Evolutionary conservation across 192 early-diverging fungal species (phyloP).

Genomic region (Nowakowskiella sp.): DNA sequence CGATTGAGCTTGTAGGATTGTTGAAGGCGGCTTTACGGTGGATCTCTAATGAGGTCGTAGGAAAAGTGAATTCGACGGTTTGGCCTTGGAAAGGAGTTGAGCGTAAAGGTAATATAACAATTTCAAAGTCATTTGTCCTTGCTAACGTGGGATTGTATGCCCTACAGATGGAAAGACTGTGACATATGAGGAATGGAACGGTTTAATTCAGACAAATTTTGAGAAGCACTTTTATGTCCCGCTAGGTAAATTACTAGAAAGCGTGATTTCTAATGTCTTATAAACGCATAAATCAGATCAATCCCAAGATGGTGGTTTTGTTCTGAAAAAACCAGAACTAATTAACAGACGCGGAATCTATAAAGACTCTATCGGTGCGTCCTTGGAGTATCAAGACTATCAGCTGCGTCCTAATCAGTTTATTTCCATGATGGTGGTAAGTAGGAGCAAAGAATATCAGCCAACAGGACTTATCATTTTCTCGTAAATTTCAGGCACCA

Average conservation of each 20-base stretch:
- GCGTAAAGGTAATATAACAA: constrained; percentile 22
- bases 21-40: constrained; percentile 77
- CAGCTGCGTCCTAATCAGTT: constrained; percentile 90
- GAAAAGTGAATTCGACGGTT: constrained; percentile 11
- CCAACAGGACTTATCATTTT: background rate
- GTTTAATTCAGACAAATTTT: constrained; percentile 70
- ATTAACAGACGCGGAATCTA: constrained; percentile 89
- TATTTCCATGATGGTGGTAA: constrained; percentile 77
- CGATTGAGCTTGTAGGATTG: constrained; percentile 86
- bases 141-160: constrained; percentile 7
- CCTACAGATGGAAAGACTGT: constrained; percentile 34
- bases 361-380: constrained; percentile 76
- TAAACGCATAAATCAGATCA: constrained; percentile 32
- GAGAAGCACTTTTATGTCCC: constrained; percentile 90
- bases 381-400: constrained; percentile 71
- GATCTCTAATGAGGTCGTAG: constrained; percentile 48
- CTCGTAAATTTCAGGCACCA: constrained; percentile 54
- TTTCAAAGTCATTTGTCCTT: constrained; percentile 3
- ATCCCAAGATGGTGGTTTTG: constrained; percentile 52
- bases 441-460: constrained; percentile 1
- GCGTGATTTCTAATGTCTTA: background rate
- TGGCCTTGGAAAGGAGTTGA: constrained; percentile 38
- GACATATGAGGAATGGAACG: constrained; percentile 69
- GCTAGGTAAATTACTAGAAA: constrained; percentile 30
- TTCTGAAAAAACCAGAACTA: constrained; percentile 44